Base-by-base conservation (phyloP, 106 monocot species). In the Allium fistulosum region DNA sequence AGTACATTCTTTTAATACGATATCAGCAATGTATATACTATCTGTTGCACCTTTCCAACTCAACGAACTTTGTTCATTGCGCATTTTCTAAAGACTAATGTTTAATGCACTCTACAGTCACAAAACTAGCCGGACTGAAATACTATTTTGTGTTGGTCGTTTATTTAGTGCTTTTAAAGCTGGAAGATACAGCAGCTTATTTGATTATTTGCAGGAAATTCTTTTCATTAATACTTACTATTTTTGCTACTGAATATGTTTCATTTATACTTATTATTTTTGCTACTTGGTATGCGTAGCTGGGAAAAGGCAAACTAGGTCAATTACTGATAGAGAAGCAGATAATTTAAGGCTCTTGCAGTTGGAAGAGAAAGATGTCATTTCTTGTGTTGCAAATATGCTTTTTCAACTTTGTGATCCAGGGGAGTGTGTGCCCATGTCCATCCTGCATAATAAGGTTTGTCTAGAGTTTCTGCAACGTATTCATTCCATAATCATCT, bases 361-460 rank as follows among this genome's bases (percentile, higher is more conserved):
- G 72, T 77, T 93, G 76, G 93, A 93, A 77, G 93, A 93, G 71
- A 93, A 93, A 67, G 86, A 93, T 76, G 86, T 93, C 71, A 79
- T 93, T 64, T 88, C 88, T 55, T 88, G 86, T 63, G 88, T 88
- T 28, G 88, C 88, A 45, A 81, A 80, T 66, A 76, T 93, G 56
- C 81, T 88, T 8, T 86, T 88, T 59, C 80, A 93, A 66, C 83
- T 84, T 62, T 93, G 93, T 69, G 86, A 81, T 3, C 83, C 81
- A 61, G 88, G 86, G 69, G 93, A 93, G 48, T 88, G 93, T 83
- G 77, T 86, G 81, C 77, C 88, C 10, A 75, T 93, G 88, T 83
- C 67, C 17, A 88, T 71, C 62, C 88, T 93, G 76, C 88, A 93
- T 72, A 66, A 71, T 52, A 83, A 85, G 92, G 92, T 93, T 65